Evolutionary conservation across 768 basidiomycete genomes (phyloP).

Genomic region (Nevesoporus exiguus): DNA sequence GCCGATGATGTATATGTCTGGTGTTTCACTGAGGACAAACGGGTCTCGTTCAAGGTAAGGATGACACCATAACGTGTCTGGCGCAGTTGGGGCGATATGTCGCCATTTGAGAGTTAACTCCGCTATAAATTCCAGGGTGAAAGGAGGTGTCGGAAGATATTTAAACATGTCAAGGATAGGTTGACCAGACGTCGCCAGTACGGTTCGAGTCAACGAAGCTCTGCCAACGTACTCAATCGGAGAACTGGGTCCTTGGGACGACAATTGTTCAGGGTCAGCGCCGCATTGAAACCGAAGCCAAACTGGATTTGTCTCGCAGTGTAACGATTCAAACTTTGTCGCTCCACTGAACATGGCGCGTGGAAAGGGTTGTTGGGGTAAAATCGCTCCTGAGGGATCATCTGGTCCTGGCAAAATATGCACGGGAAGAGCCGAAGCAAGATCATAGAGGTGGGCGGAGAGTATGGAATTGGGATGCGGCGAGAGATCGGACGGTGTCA

Average conservation of each 20-base stretch:
- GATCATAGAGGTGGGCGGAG: constrained; percentile 67
- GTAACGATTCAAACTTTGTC: constrained; percentile 58
- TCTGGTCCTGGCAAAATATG: constrained; percentile 84
- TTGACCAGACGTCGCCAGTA: constrained; percentile 89
- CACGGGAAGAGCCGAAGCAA: constrained; percentile 74
- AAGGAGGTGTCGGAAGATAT: constrained; percentile 72
- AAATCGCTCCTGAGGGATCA: constrained; percentile 84
- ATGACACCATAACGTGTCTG: constrained; percentile 98
- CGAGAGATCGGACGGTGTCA: constrained; percentile 53
- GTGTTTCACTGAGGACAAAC: constrained; percentile 82
- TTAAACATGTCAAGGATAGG: constrained; percentile 94
- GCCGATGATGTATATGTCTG: constrained; percentile 90
- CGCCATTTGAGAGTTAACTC: constrained; percentile 85
- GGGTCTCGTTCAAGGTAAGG: constrained; percentile 87
- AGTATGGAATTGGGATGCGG: constrained; percentile 72
- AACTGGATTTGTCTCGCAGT: constrained; percentile 84
- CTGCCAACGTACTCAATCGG: constrained; percentile 5
- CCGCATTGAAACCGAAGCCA: constrained; percentile 68
- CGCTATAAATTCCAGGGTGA: constrained; percentile 71
- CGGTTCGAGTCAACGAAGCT: constrained; percentile 43
- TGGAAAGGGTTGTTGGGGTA: constrained; percentile 94
- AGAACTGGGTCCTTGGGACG: neutral
- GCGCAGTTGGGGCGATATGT: constrained; percentile 97
- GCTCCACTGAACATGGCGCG: constrained; percentile 80
- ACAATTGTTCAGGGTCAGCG: constrained; percentile 28